These are phyloP conservation scores for Thalassia testudinum DNA, from an alignment of 116 monocot species.

Conservation along the genomic window DNA sequence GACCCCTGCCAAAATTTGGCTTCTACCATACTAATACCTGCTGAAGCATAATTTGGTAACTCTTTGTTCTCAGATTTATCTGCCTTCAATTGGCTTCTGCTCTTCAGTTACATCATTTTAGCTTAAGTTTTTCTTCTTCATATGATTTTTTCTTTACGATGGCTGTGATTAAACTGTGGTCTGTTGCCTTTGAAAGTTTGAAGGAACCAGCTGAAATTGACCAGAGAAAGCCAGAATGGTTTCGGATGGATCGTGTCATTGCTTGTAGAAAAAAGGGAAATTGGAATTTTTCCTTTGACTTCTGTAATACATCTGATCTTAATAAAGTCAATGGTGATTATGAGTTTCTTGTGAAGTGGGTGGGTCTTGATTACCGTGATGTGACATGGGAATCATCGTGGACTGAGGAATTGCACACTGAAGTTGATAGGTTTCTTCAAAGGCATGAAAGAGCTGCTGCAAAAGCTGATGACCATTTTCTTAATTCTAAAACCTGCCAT, in stretches of 20 bases:
- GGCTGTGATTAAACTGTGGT: too few relatives aligned
- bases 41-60: too few relatives aligned
- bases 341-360: slow-evolving; percentile 10
- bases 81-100: too few relatives aligned
- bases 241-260: slow-evolving; percentile 7
- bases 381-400: slow-evolving; percentile 10
- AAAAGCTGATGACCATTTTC: not conserved
- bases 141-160: too few relatives aligned
- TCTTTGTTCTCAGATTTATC: too few relatives aligned
- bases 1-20: too few relatives aligned
- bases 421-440: not conserved
- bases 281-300: not conserved
- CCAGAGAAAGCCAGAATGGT: slow-evolving; percentile 9
- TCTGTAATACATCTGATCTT: not conserved
- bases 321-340: slow-evolving; percentile 2
- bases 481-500: not conserved
- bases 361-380: slow-evolving; percentile 14
- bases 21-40: too few relatives aligned
- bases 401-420: slow-evolving; percentile 2
- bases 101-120: too few relatives aligned
- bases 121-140: too few relatives aligned
- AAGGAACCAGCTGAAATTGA: slow-evolving; percentile 1
- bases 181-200: not conserved
- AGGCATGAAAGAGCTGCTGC: slow-evolving; percentile 4
- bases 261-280: slow-evolving; percentile 4